Base-by-base conservation (phyloP, 116 monocot species). In the Posidonia oceanica region DNA sequence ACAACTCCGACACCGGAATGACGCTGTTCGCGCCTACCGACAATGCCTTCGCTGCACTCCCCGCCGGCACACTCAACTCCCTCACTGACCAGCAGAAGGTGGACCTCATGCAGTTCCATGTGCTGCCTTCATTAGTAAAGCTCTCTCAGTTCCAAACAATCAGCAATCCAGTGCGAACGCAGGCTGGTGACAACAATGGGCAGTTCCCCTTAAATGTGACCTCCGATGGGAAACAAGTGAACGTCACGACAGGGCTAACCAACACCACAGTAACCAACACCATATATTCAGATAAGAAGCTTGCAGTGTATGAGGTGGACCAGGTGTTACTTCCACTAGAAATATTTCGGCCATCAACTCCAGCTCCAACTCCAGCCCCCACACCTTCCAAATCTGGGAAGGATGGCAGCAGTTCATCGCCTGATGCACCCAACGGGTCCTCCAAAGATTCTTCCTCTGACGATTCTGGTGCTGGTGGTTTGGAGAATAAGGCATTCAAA, bases 81-180 rank as follows among this genome's bases (percentile, higher is more conserved):
- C 86, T 94, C 68, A 74, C 80, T 16, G 94, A 94, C 69, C 80
- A 94, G 76, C 80, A 94, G 69, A 88, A 94, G 80, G 84, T 79
- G 39, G 60, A 78, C 3, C 79, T 94, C 2, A 65, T 94, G 75
- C 94, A 94, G 60, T 94, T 77, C 81, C 94, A 94, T 55, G 72
- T 91, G 29, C 54, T 94, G 7, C 86, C 91, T 8, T 68, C 64
- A 14, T 52, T 81, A 2, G 11, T 88, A 36, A 52, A 88, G 0
- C 36, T 72, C 8, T 4, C 86, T 0, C 82, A 90, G 69, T 94
- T 94, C 67, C 83, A 86, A 15, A 94, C 94, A 1, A 82, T 78
- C n/a, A 94, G 88, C 81, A 94, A 94, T 67, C 94, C 94, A 0
- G 42, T 94, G 7, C 72, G 91, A n/a, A 94, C 94, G 0, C 94